phyloP scores from a whole-genome alignment of 192 early-diverging fungal genomes.

The Phycomyces nitens region DNA sequence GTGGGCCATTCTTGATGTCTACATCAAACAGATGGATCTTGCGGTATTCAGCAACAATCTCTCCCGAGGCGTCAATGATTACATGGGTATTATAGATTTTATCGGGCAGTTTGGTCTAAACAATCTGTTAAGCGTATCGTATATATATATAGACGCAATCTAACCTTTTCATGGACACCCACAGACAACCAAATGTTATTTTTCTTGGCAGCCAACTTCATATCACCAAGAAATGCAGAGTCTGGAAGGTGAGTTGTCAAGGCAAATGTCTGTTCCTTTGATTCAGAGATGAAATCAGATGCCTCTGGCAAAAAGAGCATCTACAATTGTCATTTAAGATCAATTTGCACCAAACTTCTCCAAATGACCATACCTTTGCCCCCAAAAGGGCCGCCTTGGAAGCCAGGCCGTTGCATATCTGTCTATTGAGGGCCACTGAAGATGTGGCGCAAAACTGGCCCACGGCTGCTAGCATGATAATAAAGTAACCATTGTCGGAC shows the following conservation, averaged over 20 bases:
- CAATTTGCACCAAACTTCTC: no score
- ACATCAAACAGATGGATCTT: conserved; percentile 86
- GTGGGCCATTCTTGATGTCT: conserved; percentile 47
- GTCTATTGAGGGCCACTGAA: conserved; percentile 52
- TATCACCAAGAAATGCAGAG: conserved; percentile 53
- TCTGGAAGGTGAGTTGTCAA: conserved; percentile 48
- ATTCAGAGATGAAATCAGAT: conserved; percentile 73
- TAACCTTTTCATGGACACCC: conserved; percentile 72
- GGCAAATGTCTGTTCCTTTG: conserved; percentile 41
- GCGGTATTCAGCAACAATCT: conserved; percentile 53
- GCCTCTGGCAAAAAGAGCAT: conserved; percentile 83
- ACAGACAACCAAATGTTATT: conserved; percentile 67
- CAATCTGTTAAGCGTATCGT: no score
- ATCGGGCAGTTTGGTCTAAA: background rate
- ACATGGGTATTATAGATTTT: conserved; percentile 68
- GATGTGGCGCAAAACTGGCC: conserved; percentile 70
- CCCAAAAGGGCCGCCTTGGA: conserved; percentile 51
- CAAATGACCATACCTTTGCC: conserved; percentile 43
- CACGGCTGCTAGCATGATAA: conserved; percentile 49
- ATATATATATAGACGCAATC: no score
- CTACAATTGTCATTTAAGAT: conserved; percentile 29
- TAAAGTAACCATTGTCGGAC: background rate
- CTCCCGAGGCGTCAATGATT: conserved; percentile 58
- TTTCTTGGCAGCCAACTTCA: conserved; percentile 57
- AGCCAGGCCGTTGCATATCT: conserved; percentile 59